Evolutionary conservation across 2,329 filamentous ascomycete species (phyloP), one percentile per base, ranked within the genome.

Genomic region (Stemphylium lycopersici): DNA sequence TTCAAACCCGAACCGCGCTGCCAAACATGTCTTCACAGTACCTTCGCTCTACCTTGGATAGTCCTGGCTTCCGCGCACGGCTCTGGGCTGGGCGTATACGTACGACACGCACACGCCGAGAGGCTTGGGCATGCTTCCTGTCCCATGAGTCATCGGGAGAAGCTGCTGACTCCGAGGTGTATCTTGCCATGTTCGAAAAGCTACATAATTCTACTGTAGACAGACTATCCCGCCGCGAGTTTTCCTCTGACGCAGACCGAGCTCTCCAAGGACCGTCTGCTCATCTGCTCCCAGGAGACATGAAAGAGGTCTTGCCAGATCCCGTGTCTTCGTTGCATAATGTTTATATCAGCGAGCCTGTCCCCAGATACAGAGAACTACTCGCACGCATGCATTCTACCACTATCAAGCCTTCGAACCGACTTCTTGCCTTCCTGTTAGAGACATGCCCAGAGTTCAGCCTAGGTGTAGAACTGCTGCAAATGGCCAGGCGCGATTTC

Each of bases 41-140:
- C 22, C 7, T 42, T 31, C 16, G 40, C 6, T 32, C 37, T n/a
- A 46, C 26, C 2, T 29, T 11, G 2, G 8, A 29, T 2, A 11
- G 7, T 11, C 26, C 26, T 29, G 26, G 8, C 8, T 29, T 59
- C 3, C 48, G 76, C 13, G 61, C 63, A 2, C 56, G 75, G 10
- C 63, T 83, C 10, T 88, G 86, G 85, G 78, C 78, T 52, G 83
- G 82, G 29, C 79, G 85, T 10, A 82, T 88, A 47, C 76, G 77
- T 40, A 79, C 83, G 18, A 88, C 86, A 10, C 78, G 86, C 32
- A 87, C 85, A 3, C 72, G 83, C 41, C 79, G 84, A 56, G 85
- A 88, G 73, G 85, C 86, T 5, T 88, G 86, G 86, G 84, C 85
- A 18, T 85, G 83, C 57, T 88, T 87, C 66, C 70, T 86, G 37